phyloP scores from a whole-genome alignment of 306 rosid species.

The Medicago truncatula region DNA sequence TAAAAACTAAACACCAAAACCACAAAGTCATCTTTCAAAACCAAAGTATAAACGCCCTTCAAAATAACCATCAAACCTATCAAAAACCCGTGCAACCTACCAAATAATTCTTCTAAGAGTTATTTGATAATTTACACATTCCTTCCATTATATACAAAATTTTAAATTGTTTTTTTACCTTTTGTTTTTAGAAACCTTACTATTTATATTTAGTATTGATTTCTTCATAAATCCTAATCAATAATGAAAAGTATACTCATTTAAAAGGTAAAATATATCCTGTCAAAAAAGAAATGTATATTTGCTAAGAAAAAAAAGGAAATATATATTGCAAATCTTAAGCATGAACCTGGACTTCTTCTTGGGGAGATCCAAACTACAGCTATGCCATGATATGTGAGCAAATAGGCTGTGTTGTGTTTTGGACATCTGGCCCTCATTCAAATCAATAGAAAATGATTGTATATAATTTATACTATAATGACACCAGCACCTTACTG shows the following conservation, averaged over 20 bases:
- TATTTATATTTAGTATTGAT: not conserved
- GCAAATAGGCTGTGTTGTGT: not conserved
- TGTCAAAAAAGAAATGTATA: too few relatives aligned
- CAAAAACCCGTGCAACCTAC: too few relatives aligned
- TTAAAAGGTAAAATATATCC: too few relatives aligned
- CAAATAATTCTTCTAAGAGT: too few relatives aligned
- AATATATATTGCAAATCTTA: not conserved
- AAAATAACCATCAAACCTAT: too few relatives aligned
- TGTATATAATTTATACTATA: too few relatives aligned
- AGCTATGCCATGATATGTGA: not conserved
- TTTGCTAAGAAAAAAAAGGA: not conserved
- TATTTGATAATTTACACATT: too few relatives aligned
- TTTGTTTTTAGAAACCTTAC: too few relatives aligned
- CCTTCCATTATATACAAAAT: too few relatives aligned
- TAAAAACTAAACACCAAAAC: too few relatives aligned
- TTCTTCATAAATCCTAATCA: not conserved
- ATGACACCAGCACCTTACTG: not conserved
- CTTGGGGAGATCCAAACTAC: not conserved
- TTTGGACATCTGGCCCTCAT: not conserved
- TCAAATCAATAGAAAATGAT: not conserved
- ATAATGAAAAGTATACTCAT: not conserved
- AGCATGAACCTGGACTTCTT: slow-evolving; percentile 33
- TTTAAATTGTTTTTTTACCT: not conserved
- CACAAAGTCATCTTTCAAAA: too few relatives aligned
- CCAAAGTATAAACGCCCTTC: too few relatives aligned